Conservation (phyloP, 225 moss, liverwort and hornwort species). For the Asterella californica region DNA sequence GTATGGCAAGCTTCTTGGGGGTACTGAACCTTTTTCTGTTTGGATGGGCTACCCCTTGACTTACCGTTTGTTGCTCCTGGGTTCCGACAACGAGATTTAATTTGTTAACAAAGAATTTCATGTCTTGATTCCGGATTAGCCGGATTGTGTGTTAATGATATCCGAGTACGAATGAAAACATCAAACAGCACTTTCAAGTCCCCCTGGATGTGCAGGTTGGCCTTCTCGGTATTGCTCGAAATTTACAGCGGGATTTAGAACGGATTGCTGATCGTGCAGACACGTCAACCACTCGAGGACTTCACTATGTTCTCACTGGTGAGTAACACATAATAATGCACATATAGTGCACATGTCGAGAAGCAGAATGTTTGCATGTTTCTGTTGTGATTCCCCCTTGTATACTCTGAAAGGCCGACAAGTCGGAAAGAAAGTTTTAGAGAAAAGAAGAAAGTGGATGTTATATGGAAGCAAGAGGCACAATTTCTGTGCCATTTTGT, state of each 20-base stretch:
- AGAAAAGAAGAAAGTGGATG: background rate
- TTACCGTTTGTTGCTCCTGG: background rate
- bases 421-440: background rate
- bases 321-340: too few species aligned
- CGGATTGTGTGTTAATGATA: background rate
- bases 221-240: slow-evolving; percentile 49
- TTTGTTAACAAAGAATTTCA: too few species aligned
- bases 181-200: background rate
- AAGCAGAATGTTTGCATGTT: too few species aligned
- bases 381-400: background rate
- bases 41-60: background rate
- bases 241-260: slow-evolving; percentile 49
- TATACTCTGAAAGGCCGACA: background rate
- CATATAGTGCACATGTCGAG: background rate
- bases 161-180: background rate
- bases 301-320: slow-evolving; percentile 56
- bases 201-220: slow-evolving; percentile 40
- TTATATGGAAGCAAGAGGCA: background rate
- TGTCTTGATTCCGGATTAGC: background rate
- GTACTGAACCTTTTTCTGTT: background rate
- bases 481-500: background rate
- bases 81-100: background rate
- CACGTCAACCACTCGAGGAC: slow-evolving; percentile 50
- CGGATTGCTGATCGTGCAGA: slow-evolving; percentile 52
- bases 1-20: background rate